Conservation (phyloP, 1,284 basidiomycete species). For the Ustilago trichophora region DNA sequence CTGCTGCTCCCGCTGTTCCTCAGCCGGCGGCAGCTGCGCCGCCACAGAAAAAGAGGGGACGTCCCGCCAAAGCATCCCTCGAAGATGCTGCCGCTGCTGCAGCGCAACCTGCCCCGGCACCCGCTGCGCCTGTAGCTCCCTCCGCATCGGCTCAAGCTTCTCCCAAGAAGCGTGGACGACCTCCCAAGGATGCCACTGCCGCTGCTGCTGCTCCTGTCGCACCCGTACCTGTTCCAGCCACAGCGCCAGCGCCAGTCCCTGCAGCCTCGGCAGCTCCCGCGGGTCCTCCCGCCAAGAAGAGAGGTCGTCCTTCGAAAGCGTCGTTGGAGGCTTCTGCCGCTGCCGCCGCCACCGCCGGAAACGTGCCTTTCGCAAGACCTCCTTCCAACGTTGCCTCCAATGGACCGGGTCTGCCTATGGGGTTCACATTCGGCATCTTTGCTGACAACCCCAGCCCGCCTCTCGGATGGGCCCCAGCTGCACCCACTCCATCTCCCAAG, state of each 20-base stretch:
- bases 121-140: conserved; percentile 2
- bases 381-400: neutral
- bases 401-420: conserved; percentile 4
- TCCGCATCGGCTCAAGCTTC: conserved; percentile 5
- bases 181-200: conserved; percentile 15
- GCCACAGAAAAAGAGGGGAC: conserved; percentile 4
- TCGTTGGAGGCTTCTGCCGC: conserved; percentile 16
- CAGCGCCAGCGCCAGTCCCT: too few relatives aligned
- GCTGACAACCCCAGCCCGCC: neutral
- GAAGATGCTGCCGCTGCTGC: conserved; percentile 8
- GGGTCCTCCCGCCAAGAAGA: conserved; percentile 26
- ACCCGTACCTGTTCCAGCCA: too few relatives aligned
- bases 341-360: conserved; percentile 1
- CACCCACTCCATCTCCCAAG: conserved; percentile 12
- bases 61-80: conserved; percentile 8
- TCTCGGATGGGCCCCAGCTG: neutral
- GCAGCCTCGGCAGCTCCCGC: neutral
- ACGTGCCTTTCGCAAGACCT: neutral
- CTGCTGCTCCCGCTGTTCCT: conserved; percentile 3
- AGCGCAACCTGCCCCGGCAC: neutral
- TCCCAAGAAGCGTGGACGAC: conserved; percentile 36
- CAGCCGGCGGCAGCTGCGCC: neutral
- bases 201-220: too few relatives aligned
- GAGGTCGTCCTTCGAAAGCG: conserved; percentile 37
- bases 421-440: too few relatives aligned